Percentiles rank a stretch among this genome's conserved stretches.
Evolutionary conservation across 352 stramenopile genomes (phyloP).

Genomic region (Phytophthora pluvialis): DNA sequence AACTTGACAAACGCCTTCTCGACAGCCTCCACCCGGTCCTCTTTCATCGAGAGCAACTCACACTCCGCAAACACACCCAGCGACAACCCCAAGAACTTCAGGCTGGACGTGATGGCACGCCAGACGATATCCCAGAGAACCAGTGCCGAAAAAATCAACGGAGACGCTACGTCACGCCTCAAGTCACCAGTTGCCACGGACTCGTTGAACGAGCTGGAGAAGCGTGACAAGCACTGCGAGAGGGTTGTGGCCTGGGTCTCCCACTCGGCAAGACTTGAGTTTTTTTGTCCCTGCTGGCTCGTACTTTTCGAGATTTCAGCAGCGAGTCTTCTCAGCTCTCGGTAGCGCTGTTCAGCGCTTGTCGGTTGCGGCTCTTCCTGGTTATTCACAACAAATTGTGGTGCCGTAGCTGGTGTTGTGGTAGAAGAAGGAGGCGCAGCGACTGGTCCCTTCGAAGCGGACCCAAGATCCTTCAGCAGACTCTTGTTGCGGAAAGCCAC

Average conservation of each 20-base stretch:
- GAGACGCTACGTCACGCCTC: slow-evolving; percentile 3
- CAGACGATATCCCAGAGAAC: slow-evolving; percentile 48
- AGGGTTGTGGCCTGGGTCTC: slow-evolving; percentile 18
- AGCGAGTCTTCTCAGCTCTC: slow-evolving; percentile 27
- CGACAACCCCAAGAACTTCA: slow-evolving; percentile 28
- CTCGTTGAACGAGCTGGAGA: slow-evolving; percentile 13
- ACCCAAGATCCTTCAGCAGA: slow-evolving; percentile 45
- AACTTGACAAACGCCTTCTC: slow-evolving; percentile 19
- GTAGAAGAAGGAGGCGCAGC: neutral
- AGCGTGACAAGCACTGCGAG: slow-evolving; percentile 17
- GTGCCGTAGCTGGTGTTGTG: neutral
- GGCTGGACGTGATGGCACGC: slow-evolving; percentile 30
- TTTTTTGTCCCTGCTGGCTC: neutral
- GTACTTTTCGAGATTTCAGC: slow-evolving; percentile 23
- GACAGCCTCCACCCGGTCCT: slow-evolving; percentile 7
- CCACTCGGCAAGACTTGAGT: slow-evolving; percentile 22
- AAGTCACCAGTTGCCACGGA: slow-evolving; percentile 17
- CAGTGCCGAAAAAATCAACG: slow-evolving; percentile 13
- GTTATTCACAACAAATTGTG: neutral
- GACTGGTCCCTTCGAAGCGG: slow-evolving; percentile 4
- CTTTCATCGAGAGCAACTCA: slow-evolving; percentile 22
- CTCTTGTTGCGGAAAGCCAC: slow-evolving; percentile 47
- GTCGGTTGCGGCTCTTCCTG: neutral
- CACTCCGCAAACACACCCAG: slow-evolving; percentile 20
- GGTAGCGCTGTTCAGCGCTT: slow-evolving; percentile 4